phyloP scores from a whole-genome alignment of 768 basidiomycete species.

The Tulasnella sp. region DNA sequence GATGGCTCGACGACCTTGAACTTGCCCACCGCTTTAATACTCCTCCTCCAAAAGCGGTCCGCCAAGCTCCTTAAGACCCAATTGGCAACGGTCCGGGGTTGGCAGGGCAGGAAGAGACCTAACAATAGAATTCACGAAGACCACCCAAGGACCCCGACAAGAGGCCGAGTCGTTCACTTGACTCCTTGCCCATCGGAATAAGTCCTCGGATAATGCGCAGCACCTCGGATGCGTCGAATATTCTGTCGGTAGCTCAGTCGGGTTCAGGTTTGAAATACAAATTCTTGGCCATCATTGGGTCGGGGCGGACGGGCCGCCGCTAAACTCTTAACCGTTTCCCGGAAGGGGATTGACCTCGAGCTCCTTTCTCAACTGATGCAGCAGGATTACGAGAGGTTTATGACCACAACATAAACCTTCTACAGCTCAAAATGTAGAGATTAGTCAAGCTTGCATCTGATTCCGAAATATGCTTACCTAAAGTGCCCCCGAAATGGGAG shows the following conservation, averaged over 20 bases:
- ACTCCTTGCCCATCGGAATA: not conserved
- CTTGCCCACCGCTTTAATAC: not conserved
- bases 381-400: not conserved
- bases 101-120: not conserved
- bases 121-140: not conserved
- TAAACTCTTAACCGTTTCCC: not conserved
- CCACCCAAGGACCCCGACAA: not conserved
- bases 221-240: not conserved
- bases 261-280: not conserved
- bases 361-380: not conserved
- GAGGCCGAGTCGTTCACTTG: not conserved
- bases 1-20: not conserved
- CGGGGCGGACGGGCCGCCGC: not conserved
- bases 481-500: not conserved
- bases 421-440: not conserved
- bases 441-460: not conserved
- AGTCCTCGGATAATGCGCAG: not conserved
- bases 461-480: not conserved
- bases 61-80: not conserved
- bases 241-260: not conserved
- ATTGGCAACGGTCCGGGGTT: not conserved
- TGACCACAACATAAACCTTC: not conserved
- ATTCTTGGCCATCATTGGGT: not conserved
- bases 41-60: not conserved
- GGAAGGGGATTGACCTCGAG: not conserved